Evolutionary conservation across 2,329 filamentous ascomycete genomes (phyloP).

Genomic region (Aspergillus hortae): DNA sequence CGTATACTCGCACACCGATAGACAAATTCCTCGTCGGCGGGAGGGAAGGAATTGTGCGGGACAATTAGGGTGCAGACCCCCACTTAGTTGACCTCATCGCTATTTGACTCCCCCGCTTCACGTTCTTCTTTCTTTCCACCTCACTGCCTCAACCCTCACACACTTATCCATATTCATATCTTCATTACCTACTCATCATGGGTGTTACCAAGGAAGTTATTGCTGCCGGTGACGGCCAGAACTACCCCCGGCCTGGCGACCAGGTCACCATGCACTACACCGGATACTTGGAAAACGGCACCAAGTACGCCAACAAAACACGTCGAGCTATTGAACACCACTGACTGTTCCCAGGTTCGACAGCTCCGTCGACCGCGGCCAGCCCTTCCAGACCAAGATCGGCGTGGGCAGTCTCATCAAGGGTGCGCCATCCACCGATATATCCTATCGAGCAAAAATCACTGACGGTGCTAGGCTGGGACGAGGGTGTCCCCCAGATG

Average conservation of each 20-base stretch:
- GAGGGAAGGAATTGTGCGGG: neutral
- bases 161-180: neutral
- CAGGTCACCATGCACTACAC: slow-evolving; percentile 86
- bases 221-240: slow-evolving; percentile 57
- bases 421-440: slow-evolving; percentile 46
- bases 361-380: slow-evolving; percentile 59
- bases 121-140: neutral
- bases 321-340: no score
- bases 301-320: slow-evolving; percentile 44
- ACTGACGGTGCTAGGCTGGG: slow-evolving; percentile 56
- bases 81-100: neutral
- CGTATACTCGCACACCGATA: neutral
- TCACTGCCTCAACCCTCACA: neutral
- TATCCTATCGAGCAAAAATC: neutral
- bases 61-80: neutral
- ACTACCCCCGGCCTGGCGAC: slow-evolving; percentile 64
- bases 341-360: slow-evolving; percentile 66
- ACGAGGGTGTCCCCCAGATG: slow-evolving; percentile 82
- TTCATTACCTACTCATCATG: slow-evolving; percentile 46
- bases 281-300: slow-evolving; percentile 73
- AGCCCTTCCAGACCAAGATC: slow-evolving; percentile 73
- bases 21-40: no score
- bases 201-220: slow-evolving; percentile 68
- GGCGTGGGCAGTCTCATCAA: slow-evolving; percentile 81
- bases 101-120: neutral